Evolutionary conservation across 2,329 filamentous ascomycete species (phyloP).

Genomic region (Bimuria novae-zelandiae): DNA sequence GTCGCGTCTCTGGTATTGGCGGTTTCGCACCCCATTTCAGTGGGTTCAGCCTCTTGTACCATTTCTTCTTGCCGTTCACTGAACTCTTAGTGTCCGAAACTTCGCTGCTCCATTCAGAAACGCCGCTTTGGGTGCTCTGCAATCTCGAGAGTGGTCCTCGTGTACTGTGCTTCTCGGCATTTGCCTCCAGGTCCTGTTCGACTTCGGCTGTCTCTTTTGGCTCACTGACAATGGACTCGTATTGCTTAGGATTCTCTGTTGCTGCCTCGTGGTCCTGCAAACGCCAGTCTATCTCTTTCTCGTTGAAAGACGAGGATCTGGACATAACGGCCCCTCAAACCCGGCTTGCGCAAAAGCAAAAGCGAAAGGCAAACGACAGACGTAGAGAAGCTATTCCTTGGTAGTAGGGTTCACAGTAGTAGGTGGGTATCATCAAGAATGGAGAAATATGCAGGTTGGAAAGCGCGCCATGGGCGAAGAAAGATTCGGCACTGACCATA

Average conservation of each 20-base stretch:
- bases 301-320: constrained; percentile 19
- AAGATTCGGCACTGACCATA: neutral
- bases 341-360: neutral
- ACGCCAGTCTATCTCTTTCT: constrained; percentile 46
- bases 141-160: constrained; percentile 31
- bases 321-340: constrained; percentile 19
- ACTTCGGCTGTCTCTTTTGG: constrained; percentile 41
- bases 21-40: constrained; percentile 56
- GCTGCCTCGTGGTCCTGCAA: constrained; percentile 43
- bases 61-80: constrained; percentile 52
- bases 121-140: constrained; percentile 33
- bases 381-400: neutral
- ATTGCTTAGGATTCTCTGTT: constrained; percentile 39
- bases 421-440: too few species aligned
- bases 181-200: constrained; percentile 39
- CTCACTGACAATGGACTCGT: constrained; percentile 49
- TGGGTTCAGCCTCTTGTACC: constrained; percentile 62
- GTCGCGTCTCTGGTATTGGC: constrained; percentile 59
- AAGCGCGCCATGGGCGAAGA: neutral
- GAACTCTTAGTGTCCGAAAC: constrained; percentile 34
- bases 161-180: constrained; percentile 23
- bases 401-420: neutral
- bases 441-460: neutral
- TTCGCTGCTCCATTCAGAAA: constrained; percentile 37
- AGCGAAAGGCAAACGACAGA: neutral